phyloP scores from a whole-genome alignment of 768 basidiomycete species.

The Tubosaeta brunneosetosa region DNA sequence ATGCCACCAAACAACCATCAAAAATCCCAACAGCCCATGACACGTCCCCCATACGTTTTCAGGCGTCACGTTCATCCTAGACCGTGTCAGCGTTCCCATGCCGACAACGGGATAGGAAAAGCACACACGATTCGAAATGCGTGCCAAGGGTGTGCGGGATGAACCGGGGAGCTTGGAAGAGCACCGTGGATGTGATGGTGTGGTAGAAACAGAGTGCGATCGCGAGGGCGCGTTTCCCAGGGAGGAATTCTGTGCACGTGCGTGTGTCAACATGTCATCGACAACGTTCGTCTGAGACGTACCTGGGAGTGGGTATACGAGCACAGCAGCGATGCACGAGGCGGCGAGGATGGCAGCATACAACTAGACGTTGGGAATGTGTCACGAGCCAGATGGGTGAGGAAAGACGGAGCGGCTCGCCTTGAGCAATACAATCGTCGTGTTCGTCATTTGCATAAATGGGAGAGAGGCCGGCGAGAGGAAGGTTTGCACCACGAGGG shows the following conservation, averaged over 20 bases:
- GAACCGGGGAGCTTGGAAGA: constrained; percentile 74
- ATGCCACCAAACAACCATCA: constrained; percentile 83
- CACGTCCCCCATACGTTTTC: constrained; percentile 68
- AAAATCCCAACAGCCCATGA: constrained; percentile 68
- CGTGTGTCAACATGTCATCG: not conserved
- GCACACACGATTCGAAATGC: constrained; percentile 54
- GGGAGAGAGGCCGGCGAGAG: constrained; percentile 60
- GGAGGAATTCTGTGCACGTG: constrained; percentile 61
- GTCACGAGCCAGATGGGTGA: not conserved
- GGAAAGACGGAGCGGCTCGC: constrained; percentile 32
- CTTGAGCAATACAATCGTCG: constrained; percentile 70
- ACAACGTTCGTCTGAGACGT: constrained; percentile 14
- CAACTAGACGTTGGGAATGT: constrained; percentile 39
- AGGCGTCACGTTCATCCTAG: constrained; percentile 50
- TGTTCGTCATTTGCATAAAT: constrained; percentile 80
- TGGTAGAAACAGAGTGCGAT: constrained; percentile 77
- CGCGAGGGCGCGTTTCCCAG: constrained; percentile 79
- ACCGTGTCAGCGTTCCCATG: not conserved
- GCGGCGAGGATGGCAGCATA: constrained; percentile 61
- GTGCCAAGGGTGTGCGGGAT: constrained; percentile 69
- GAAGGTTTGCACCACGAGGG: constrained; percentile 72
- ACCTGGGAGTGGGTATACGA: constrained; percentile 75
- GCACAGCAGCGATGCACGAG: constrained; percentile 55
- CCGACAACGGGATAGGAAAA: not conserved
- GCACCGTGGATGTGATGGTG: constrained; percentile 62